A percentile compares a stretch with the other conserved stretches of the same genome.
phyloP scores from a whole-genome alignment of 2,329 filamentous ascomycete species.

The Scortechinia acanthostroma region DNA sequence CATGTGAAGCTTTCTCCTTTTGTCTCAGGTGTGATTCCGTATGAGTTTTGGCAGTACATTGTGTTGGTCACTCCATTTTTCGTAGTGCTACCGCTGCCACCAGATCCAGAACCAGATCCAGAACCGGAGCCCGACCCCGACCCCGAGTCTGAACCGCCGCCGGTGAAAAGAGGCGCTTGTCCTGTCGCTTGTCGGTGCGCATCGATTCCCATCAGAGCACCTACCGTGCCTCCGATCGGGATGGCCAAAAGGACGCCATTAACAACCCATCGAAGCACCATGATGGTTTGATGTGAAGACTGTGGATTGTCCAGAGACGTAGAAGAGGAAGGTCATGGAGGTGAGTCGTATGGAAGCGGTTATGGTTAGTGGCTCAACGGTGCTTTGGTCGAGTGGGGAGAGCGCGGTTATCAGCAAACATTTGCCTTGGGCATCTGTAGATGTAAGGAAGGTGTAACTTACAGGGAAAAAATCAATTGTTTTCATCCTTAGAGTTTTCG shows the following conservation, averaged over 20 bases:
- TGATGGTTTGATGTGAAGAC: conserved; percentile 6
- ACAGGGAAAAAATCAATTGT: too few species aligned
- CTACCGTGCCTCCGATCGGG: conserved; percentile 38
- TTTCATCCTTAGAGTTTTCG: too few species aligned
- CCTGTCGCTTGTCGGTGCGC: conserved; percentile 30
- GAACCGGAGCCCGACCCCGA: conserved; percentile 9
- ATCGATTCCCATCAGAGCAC: conserved; percentile 38
- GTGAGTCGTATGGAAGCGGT: neutral
- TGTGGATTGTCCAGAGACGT: too few species aligned
- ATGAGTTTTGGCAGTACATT: conserved; percentile 30
- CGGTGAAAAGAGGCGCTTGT: conserved; percentile 31
- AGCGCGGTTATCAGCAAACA: too few species aligned
- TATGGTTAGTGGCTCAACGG: too few species aligned
- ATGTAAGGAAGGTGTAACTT: too few species aligned
- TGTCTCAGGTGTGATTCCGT: conserved; percentile 33
- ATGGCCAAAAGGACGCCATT: conserved; percentile 39
- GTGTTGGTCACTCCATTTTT: conserved; percentile 24
- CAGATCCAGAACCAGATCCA: conserved; percentile 6
- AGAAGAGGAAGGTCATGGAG: conserved; percentile 22
- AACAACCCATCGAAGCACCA: conserved; percentile 31
- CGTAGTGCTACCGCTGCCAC: conserved; percentile 4
- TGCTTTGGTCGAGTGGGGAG: too few species aligned
- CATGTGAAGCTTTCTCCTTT: conserved; percentile 35
- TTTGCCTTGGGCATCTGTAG: too few species aligned
- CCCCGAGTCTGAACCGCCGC: conserved; percentile 7